These are phyloP conservation scores for Ligustrum vulgare DNA, from an alignment of 257 asterid genomes.

Conservation along the genomic window DNA sequence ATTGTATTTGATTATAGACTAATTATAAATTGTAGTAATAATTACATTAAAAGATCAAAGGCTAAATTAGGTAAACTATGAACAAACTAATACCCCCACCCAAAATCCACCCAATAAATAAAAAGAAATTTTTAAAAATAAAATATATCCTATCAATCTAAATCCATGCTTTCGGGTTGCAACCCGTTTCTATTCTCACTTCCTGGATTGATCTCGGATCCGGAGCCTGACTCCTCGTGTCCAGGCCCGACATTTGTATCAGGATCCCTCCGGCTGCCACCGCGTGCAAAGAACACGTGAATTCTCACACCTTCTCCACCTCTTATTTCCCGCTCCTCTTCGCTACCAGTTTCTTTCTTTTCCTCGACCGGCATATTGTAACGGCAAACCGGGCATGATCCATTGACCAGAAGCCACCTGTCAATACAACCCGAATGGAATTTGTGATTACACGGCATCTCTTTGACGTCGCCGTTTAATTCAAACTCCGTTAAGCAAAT, in stretches of 20 bases:
- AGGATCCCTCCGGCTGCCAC: background rate
- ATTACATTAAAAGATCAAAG: no score
- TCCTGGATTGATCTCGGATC: background rate
- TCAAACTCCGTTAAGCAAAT: slow-evolving; percentile 39
- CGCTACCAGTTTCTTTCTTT: background rate
- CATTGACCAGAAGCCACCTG: slow-evolving; percentile 41
- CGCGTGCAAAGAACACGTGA: slow-evolving; percentile 32
- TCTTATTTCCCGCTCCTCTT: background rate
- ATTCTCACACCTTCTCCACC: slow-evolving; percentile 27
- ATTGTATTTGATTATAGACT: no score
- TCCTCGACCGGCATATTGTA: slow-evolving; percentile 35
- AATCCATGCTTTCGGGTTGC: background rate
- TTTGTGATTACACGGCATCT: slow-evolving; percentile 47
- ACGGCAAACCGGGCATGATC: slow-evolving; percentile 45
- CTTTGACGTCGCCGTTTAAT: slow-evolving; percentile 31
- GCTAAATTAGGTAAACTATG: no score
- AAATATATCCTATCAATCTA: background rate
- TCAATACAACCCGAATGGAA: slow-evolving; percentile 38
- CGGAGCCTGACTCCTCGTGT: no score
- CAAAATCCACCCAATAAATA: no score
- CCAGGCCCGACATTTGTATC: background rate
- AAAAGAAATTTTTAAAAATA: no score
- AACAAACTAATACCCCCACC: no score
- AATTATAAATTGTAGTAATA: no score
- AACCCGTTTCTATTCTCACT: background rate